phyloP scores from a whole-genome alignment of 345 rosid genomes.

The Eucalyptus polyanthemos region DNA sequence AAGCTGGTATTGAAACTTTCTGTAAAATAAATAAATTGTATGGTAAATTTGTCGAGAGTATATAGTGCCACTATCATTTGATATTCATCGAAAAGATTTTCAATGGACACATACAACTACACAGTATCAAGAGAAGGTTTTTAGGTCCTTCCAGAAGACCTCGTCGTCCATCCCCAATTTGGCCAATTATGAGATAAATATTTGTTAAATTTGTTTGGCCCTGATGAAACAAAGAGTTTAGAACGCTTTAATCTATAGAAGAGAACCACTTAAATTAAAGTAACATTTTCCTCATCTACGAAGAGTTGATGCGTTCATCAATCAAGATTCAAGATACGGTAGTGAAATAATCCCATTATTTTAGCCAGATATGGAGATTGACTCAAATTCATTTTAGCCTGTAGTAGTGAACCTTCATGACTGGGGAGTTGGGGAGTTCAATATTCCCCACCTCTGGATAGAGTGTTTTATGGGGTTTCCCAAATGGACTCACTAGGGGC shows the following conservation, averaged over 20 bases:
- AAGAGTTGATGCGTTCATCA: not conserved
- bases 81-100: not conserved
- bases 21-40: accelerated
- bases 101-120: not conserved
- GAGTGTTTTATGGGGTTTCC: not conserved
- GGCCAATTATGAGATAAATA: not conserved
- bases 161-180: not conserved
- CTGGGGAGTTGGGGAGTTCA: not conserved
- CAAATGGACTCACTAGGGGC: not conserved
- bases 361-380: too few relatives aligned
- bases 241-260: not conserved
- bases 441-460: not conserved
- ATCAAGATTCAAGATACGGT: not conserved
- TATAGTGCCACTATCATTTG: not conserved
- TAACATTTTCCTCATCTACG: not conserved
- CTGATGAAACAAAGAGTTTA: not conserved
- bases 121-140: not conserved
- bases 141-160: not conserved
- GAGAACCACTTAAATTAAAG: not conserved
- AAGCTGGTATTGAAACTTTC: not conserved
- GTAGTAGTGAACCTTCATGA: not conserved
- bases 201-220: not conserved
- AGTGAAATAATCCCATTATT: not conserved
- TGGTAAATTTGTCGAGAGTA: not conserved
- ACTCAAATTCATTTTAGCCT: too few relatives aligned